Base-by-base conservation (phyloP, 2,329 filamentous ascomycete genomes). In the Geosmithia flava region DNA sequence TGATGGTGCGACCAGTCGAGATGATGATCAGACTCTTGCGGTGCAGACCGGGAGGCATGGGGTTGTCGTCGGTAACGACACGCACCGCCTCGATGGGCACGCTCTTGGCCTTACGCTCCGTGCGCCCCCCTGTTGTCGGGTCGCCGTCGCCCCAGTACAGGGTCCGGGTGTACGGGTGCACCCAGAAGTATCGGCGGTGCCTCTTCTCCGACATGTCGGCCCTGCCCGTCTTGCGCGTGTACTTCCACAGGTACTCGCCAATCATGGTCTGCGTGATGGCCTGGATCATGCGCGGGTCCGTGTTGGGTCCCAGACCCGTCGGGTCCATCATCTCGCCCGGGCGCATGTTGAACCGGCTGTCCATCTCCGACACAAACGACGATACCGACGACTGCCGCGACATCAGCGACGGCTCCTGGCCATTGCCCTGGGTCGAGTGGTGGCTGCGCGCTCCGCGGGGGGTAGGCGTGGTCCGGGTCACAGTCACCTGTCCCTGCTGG, bases 201-300 rank as follows among this genome's bases (percentile, higher is more conserved):
- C 93, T 80, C 49, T 90, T 95, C 56, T 83, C 85, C 0, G 90
- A 97, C 67, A 95, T 81, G 53, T 89, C 86, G 48, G 82, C 85
- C 20, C 91, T 83, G n/a, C 89, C 90, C 51, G 90, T 76, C 69
- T 93, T 95, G 58, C 93, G 85, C 0, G 93, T 98, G 67, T 98
- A 98, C 65, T 98, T 98, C 93, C 93, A 98, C 41, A 98, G 74
- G 64, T 91, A 97, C 64, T 98, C 93, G 49, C 93, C 93, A 60
- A 98, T 97, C 93, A 98, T 98, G 17, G 93, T 97, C 66, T 98
- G 91, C 2, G 93, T 98, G 54, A 98, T 96, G 45, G 93, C 93
- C 68, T 96, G 89, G 56, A 98, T 97, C 89, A 98, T 96, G 57
- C 91, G 86, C 53, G 91, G 91, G 67, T 98, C 93, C 5, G 89